Evolutionary conservation across 2,329 filamentous ascomycete species (phyloP), one percentile per base, ranked within the genome.

Genomic region (Fusarium verticillioides): DNA sequence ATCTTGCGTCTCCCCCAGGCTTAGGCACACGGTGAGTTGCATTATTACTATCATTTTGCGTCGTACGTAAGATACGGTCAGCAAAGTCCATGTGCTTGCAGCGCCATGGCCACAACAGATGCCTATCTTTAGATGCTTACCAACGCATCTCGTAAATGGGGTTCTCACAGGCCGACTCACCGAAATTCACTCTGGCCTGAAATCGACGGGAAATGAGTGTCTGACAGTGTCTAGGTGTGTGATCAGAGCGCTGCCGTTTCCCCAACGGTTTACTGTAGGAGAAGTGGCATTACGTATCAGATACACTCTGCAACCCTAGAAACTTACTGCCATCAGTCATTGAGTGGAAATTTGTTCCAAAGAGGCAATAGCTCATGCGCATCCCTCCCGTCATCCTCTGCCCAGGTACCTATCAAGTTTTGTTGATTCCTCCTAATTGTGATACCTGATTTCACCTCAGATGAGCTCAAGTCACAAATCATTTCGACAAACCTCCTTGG

Each of bases 31-130:
- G 54, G 60, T 56, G 68, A 70, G 49, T 53, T 70, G 61, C 64
- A 69, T 66, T 69, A 66, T 72, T 61, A 43, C 54, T 49, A 23
- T 70, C 40, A 46, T 42, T 63, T 56, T 53, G 49, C 39, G 59
- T 43, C 36, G 57, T 32, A 63, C 52, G 54, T 57, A 60, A 66
- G 69, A 72, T 73, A 73, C 70, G 70, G 66, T 73, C 61, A 71
- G 40, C 42, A 59, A 58, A 39, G 53, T 54, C 32, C 49, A 42
- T 69, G 66, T 68, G 52, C 58, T 57, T 63, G 68, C 57, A 71
- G 57, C 56, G 23, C 50, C 50, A 37, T 53, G 50, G 15, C 18
- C 47, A 59, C 36, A n/a, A 40, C 42, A 59, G 37, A 47, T 61
- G 23, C 50, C 66, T 68, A 68, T 68, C 57, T 68, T 57, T 69